Base-by-base conservation (phyloP, 2,329 filamentous ascomycete genomes). In the Hypoxylon sp. region DNA sequence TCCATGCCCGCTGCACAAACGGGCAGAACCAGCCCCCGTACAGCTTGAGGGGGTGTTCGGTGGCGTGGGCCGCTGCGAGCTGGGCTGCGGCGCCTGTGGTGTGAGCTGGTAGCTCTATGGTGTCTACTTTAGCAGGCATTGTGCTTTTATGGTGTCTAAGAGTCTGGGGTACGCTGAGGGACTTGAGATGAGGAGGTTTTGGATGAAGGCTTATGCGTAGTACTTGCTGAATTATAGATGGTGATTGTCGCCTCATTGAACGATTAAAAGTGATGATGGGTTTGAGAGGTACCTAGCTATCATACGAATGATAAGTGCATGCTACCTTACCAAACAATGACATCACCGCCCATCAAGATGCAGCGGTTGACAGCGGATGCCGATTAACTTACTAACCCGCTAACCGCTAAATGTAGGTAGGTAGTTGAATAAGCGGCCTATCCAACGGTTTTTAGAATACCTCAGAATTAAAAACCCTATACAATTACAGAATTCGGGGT, bases 1-100 rank as follows among this genome's bases (percentile, higher is more conserved):
- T 89, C 90, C 92, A 94, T 13, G 86, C 85, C 17, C 92, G 86
- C 81, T 94, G 92, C 3, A 93, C 86, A 70, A 88, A 89, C 13
- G 87, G 87, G 72, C 86, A 95, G 83, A 93, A 94, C 91, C 91
- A 94, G 70, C 89, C 90, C 13, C 88, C 88, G 79, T 93, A 94
- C 11, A 94, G 83, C 77, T 91, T 92, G 33, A 91, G 80, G 4
- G 80, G 78, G 35, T 89, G 82, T 35, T 86, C 82, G 17, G 77
- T 74, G 6, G 80, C 72, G 76, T 88, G 85, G 9, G 78, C 71
- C 11, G 80, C 80, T 0, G 83, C 86, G 52, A 87, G 80, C 11
- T 75, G 54, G 42, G 83, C 84, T 0, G 87, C 87, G 0, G 80
- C 80, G 31, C 87, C 87, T 0, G 85, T 84, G 13, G 86, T 77